Evolutionary conservation across 768 basidiomycete species (phyloP).

Genomic region (Xanthoconium stramineum): DNA sequence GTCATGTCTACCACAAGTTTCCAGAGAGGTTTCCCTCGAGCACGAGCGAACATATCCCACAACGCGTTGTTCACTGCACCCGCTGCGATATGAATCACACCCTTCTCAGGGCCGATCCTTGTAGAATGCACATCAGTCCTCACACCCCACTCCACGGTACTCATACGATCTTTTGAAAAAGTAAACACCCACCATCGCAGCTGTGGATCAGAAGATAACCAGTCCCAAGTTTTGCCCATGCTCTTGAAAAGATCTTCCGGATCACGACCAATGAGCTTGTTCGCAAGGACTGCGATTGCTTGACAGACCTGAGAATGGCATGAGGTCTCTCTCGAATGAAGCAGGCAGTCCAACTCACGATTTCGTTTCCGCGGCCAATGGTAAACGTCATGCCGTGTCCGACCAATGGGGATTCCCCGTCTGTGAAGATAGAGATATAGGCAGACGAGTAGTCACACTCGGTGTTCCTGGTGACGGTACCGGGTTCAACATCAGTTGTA

Average conservation of each 20-base stretch:
- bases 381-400: conserved; percentile 97
- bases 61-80: conserved; percentile 89
- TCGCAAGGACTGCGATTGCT: conserved; percentile 76
- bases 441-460: conserved; percentile 96
- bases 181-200: conserved; percentile 64
- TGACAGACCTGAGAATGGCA: conserved; percentile 59
- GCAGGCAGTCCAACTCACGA: conserved; percentile 43
- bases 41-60: conserved; percentile 90
- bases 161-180: background rate
- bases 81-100: conserved; percentile 88
- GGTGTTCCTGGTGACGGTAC: conserved; percentile 64
- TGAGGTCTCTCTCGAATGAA: background rate
- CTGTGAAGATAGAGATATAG: conserved; percentile 74
- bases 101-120: conserved; percentile 93
- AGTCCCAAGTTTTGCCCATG: conserved; percentile 92
- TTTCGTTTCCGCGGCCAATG: conserved; percentile 92
- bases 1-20: conserved; percentile 91
- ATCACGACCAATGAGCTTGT: conserved; percentile 78
- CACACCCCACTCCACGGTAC: background rate
- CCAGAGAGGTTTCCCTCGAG: conserved; percentile 85
- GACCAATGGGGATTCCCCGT: conserved; percentile 59
- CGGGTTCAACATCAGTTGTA: background rate
- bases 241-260: conserved; percentile 78
- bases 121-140: background rate
- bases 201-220: conserved; percentile 84